phyloP scores from a whole-genome alignment of 306 rosid genomes.

The Lathyrus tuberosus region DNA sequence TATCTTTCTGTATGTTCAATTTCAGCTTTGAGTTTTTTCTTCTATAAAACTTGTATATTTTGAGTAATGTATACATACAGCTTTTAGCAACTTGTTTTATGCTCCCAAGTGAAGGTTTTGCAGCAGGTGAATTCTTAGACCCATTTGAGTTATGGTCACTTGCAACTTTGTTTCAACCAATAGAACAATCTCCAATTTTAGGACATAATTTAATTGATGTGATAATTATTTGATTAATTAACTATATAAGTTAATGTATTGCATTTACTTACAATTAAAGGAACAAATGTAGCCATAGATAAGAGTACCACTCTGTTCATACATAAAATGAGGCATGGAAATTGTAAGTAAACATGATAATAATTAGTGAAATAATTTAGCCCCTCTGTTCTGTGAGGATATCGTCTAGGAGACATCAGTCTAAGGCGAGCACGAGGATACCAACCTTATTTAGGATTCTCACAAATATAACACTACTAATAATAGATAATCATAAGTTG shows the following conservation, averaged over 20 bases:
- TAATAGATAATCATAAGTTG: no score
- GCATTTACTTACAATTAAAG: conserved; percentile 71
- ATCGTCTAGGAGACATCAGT: no score
- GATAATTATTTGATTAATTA: background rate
- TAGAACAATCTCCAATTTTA: conserved; percentile 56
- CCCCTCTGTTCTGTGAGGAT: no score
- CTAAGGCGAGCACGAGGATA: no score
- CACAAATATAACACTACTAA: no score
- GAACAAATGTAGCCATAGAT: conserved; percentile 79
- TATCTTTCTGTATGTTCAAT: background rate
- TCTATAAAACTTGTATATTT: background rate
- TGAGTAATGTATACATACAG: no score
- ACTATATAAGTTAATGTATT: background rate
- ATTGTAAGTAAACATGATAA: background rate
- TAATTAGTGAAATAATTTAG: background rate
- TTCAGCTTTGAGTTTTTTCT: background rate
- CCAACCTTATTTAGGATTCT: no score
- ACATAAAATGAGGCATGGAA: background rate
- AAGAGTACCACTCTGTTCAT: conserved; percentile 71
- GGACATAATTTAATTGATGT: background rate
- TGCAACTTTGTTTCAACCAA: conserved; percentile 87
- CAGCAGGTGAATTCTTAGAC: conserved; percentile 45
- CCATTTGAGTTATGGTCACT: conserved; percentile 88
- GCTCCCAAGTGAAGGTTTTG: no score
- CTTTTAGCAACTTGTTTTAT: no score